Evolutionary conservation across 208 protist genomes (phyloP).

Genomic region (Perkinsela sp.): DNA sequence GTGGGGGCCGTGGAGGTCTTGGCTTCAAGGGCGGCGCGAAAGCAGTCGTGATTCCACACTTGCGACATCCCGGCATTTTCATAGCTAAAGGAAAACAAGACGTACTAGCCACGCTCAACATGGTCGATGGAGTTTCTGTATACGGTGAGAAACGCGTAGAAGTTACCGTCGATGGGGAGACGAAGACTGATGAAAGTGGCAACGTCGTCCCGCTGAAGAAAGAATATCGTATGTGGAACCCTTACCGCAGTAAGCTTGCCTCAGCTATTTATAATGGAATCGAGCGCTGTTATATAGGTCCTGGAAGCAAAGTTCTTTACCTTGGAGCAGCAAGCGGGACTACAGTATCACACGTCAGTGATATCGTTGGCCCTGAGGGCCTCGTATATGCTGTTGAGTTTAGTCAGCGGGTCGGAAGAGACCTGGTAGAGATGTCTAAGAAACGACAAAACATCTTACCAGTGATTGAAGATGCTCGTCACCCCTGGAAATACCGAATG

Average conservation of each 20-base stretch:
- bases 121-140: conserved; percentile 89
- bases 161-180: conserved; percentile 26
- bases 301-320: conserved; percentile 94
- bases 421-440: conserved; percentile 97
- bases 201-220: conserved; percentile 23
- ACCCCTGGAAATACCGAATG: conserved; percentile 97
- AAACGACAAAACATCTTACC: conserved; percentile 97
- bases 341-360: conserved; percentile 96
- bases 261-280: conserved; percentile 91
- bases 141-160: conserved; percentile 98
- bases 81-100: conserved; percentile 88
- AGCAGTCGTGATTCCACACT: conserved; percentile 79
- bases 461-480: conserved; percentile 97
- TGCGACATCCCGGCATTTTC: conserved; percentile 83
- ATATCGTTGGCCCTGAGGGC: conserved; percentile 94
- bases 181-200: conserved; percentile 11
- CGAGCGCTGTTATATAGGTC: conserved; percentile 87
- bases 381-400: conserved; percentile 99
- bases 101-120: conserved; percentile 81
- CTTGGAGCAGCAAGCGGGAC: conserved; percentile 98
- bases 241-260: conserved; percentile 97
- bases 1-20: conserved; percentile 18
- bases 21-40: conserved; percentile 19
- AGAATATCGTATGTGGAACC: conserved; percentile 99
- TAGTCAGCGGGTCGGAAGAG: conserved; percentile 89